A percentile compares a stretch with the other conserved stretches of the same genome.
These are phyloP conservation scores for Penicillium palitans DNA, from an alignment of 2,329 filamentous ascomycete species.

Conservation along the genomic window DNA sequence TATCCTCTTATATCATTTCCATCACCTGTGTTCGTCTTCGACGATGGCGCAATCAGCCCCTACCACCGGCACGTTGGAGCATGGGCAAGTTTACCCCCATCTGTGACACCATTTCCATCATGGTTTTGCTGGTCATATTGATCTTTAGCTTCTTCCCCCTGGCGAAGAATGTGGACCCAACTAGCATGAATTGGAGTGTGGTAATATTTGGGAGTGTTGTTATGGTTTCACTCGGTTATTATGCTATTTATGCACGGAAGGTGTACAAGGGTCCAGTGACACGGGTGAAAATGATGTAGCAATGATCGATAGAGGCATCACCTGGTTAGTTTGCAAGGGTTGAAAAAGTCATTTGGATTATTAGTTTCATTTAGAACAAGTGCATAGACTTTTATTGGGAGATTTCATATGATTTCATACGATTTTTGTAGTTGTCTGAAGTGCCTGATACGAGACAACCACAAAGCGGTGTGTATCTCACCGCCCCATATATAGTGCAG, in stretches of 20 bases:
- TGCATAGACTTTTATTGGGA: not conserved
- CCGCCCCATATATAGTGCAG: too few relatives aligned
- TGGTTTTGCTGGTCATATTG: not conserved
- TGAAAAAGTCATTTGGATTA: too few relatives aligned
- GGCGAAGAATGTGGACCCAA: not conserved
- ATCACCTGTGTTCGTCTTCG: not conserved
- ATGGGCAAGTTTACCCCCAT: not conserved
- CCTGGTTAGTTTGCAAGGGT: not conserved
- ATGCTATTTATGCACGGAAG: not conserved
- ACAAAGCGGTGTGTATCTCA: not conserved
- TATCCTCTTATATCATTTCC: conserved; percentile 35
- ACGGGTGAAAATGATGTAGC: not conserved
- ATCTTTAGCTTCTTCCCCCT: not conserved
- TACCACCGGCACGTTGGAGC: not conserved
- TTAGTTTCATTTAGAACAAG: not conserved
- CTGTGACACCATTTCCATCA: not conserved
- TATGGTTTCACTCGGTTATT: not conserved
- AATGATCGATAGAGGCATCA: not conserved
- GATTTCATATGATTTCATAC: too few relatives aligned
- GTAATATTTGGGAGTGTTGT: not conserved
- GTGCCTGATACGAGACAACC: too few relatives aligned
- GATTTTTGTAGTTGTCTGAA: too few relatives aligned
- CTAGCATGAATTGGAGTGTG: not conserved
- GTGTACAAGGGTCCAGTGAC: not conserved
- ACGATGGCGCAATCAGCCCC: not conserved